phyloP scores from a whole-genome alignment of 164 flowering plant species.

The Brasenia schreberi region DNA sequence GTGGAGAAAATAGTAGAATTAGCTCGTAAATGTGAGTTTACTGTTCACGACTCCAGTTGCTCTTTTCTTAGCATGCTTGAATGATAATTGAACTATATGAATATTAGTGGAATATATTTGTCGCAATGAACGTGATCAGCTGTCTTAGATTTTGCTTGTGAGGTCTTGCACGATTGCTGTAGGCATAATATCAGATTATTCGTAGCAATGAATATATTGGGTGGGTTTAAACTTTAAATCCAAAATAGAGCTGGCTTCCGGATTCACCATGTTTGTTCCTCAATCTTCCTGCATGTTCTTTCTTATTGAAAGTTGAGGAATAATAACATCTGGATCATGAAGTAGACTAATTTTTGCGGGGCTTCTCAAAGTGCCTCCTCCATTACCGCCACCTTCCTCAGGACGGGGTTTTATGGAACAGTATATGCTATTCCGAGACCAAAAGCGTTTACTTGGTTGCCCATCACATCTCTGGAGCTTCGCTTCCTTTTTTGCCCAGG shows the following conservation, averaged over 20 bases:
- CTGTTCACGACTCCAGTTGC: background rate
- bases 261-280: no score
- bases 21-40: constrained; percentile 61
- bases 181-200: no score
- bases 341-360: background rate
- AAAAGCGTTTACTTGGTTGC: constrained; percentile 55
- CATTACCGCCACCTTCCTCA: constrained; percentile 77
- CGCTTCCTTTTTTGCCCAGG: constrained; percentile 51
- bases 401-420: constrained; percentile 61
- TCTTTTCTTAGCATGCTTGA: background rate
- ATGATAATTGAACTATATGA: background rate
- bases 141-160: no score
- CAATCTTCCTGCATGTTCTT: no score
- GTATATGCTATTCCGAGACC: constrained; percentile 34
- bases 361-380: constrained; percentile 21
- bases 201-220: no score
- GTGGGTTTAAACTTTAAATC: no score
- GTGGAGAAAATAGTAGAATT: constrained; percentile 40
- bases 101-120: background rate
- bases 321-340: background rate
- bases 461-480: constrained; percentile 70
- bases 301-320: background rate
- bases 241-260: no score
- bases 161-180: no score
- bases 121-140: no score